Evolutionary conservation across 1,284 basidiomycete genomes (phyloP).

Genomic region (Moesziomyces parantarcticus): DNA sequence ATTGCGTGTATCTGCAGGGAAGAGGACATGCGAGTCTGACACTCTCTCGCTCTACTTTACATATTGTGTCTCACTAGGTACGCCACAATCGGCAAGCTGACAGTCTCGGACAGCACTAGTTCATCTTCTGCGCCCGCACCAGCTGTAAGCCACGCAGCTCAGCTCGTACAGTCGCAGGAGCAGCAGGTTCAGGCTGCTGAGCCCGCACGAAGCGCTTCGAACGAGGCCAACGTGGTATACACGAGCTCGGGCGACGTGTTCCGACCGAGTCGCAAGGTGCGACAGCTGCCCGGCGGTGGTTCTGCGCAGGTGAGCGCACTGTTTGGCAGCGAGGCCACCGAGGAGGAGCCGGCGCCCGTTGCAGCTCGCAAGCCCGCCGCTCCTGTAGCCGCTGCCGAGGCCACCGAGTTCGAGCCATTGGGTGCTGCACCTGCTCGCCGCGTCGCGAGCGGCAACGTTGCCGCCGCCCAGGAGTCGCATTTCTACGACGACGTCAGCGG

Average conservation of each 20-base stretch:
- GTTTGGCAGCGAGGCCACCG: conserved; percentile 49
- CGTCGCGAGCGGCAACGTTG: conserved; percentile 31
- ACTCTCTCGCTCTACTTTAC: not conserved
- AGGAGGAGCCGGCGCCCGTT: conserved; percentile 23
- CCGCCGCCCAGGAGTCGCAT: conserved; percentile 22
- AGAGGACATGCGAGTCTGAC: not conserved
- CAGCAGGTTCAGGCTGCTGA: conserved; percentile 6
- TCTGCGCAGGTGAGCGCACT: conserved; percentile 53
- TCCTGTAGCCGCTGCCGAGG: conserved; percentile 13
- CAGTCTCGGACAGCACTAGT: conserved; percentile 23
- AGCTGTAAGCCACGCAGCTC: conserved; percentile 1
- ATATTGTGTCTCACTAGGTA: conserved; percentile 20
- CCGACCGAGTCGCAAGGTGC: conserved; percentile 58
- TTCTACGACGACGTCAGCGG: conserved; percentile 20
- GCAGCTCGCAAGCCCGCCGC: conserved; percentile 8
- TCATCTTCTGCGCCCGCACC: conserved; percentile 16
- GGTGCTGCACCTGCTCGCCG: conserved; percentile 29
- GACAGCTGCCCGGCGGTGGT: conserved; percentile 56
- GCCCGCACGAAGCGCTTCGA: conserved; percentile 2
- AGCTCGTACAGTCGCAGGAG: conserved; percentile 4
- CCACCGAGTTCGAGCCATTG: conserved; percentile 33
- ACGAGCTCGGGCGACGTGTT: conserved; percentile 58
- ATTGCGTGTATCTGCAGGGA: not conserved
- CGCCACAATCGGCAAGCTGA: conserved; percentile 54
- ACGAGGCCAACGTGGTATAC: conserved; percentile 39